Conservation (phyloP, 2,329 filamentous ascomycete species). For the Venturia pyrina region DNA sequence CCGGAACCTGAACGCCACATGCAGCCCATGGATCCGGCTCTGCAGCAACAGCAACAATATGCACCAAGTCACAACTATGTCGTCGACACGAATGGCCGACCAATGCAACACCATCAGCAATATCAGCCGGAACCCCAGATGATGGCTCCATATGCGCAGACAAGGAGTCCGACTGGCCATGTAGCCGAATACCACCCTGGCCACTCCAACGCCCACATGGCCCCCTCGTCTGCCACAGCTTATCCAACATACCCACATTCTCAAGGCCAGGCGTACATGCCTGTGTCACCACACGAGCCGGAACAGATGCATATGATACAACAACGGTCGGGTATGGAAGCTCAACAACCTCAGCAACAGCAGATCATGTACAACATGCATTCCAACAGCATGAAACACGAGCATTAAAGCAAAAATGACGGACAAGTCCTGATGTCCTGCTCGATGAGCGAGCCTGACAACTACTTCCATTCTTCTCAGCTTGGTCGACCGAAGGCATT, state of each 20-base stretch:
- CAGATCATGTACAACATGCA: slow-evolving; percentile 32
- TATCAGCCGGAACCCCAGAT: slow-evolving; percentile 27
- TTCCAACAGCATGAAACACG: slow-evolving; percentile 29
- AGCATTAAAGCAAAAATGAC: slow-evolving; percentile 13
- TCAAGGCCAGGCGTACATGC: slow-evolving; percentile 25
- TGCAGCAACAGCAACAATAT: slow-evolving; percentile 11
- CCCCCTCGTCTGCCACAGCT: slow-evolving; percentile 19
- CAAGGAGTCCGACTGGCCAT: slow-evolving; percentile 17
- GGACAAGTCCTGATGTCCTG: not conserved
- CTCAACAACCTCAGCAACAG: slow-evolving; percentile 19
- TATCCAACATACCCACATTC: slow-evolving; percentile 22
- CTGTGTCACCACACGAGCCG: slow-evolving; percentile 24
- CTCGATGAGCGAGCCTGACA: not conserved
- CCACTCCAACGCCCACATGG: slow-evolving; percentile 11
- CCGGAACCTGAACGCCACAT: slow-evolving; percentile 22
- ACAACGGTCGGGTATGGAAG: slow-evolving; percentile 16
- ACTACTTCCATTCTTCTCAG: not conserved
- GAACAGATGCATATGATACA: slow-evolving; percentile 32
- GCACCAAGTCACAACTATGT: slow-evolving; percentile 20
- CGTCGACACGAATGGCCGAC: slow-evolving; percentile 27
- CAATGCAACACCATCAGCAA: slow-evolving; percentile 21
- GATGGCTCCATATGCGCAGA: slow-evolving; percentile 24
- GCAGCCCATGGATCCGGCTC: slow-evolving; percentile 16
- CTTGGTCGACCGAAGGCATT: not conserved
- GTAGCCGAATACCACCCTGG: slow-evolving; percentile 13